Evolutionary conservation across 2,329 filamentous ascomycete species (phyloP).

Genomic region (Camillea tinctor): DNA sequence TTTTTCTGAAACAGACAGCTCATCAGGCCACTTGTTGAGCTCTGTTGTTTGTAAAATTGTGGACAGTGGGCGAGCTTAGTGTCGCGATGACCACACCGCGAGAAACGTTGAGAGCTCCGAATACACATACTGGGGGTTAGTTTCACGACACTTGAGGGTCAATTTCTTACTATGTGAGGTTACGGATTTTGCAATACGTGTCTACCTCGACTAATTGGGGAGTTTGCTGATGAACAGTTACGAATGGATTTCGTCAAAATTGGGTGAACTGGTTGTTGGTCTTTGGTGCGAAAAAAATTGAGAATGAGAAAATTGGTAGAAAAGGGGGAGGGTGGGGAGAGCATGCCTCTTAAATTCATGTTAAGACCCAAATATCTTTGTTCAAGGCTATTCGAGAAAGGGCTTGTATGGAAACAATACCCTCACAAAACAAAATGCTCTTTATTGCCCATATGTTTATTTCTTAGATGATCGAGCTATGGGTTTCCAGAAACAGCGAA

Average conservation of each 20-base stretch:
- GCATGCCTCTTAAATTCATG: neutral
- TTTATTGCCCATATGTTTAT: neutral
- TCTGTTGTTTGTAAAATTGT: conserved; percentile 21
- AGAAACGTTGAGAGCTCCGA: conserved; percentile 18
- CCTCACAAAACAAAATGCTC: neutral
- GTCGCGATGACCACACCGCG: conserved; percentile 21
- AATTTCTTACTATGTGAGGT: neutral
- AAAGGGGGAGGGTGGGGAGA: neutral
- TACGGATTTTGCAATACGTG: neutral
- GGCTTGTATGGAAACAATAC: neutral
- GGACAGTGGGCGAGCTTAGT: conserved; percentile 21
- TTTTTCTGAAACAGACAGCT: conserved; percentile 14
- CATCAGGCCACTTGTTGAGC: conserved; percentile 17
- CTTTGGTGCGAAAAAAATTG: neutral
- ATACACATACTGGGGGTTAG: conserved; percentile 23
- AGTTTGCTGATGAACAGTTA: conserved; percentile 1
- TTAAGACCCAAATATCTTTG: neutral
- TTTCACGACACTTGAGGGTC: neutral
- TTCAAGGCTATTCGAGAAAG: neutral
- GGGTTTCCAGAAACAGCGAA: neutral
- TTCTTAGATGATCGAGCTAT: neutral
- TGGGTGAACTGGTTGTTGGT: neutral
- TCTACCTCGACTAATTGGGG: neutral
- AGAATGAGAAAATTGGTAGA: neutral
- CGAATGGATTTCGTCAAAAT: neutral